Evolutionary conservation across 495 filamentous ascomycete genomes (phyloP).

Genomic region (Aspergillus ellipticus): DNA sequence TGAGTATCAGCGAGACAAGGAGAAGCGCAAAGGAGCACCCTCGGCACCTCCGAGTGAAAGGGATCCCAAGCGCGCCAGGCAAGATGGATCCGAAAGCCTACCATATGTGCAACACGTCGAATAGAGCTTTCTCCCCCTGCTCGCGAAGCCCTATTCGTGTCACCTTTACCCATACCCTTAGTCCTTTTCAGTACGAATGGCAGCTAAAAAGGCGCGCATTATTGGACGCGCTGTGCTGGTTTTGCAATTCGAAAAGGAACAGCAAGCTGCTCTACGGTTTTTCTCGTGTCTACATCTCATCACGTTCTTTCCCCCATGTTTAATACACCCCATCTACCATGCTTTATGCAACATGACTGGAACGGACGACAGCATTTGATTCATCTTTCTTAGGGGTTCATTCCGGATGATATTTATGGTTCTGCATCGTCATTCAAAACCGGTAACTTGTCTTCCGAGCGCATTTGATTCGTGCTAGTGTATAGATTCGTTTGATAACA

Average conservation of each 20-base stretch:
- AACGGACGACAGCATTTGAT: slow-evolving; percentile 2
- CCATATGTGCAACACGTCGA: slow-evolving; percentile 2
- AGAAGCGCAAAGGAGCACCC: slow-evolving; percentile 42
- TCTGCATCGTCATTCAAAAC: not conserved
- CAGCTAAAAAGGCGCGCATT: not conserved
- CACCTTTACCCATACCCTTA: not conserved
- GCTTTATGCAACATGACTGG: not conserved
- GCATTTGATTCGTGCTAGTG: not conserved
- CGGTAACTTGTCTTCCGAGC: not conserved
- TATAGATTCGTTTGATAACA: not conserved
- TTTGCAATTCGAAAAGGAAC: not conserved
- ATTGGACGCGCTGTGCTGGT: not conserved
- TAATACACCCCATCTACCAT: not conserved
- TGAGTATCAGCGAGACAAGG: slow-evolving; percentile 52
- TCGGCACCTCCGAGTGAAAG: slow-evolving; percentile 31
- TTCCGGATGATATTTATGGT: not conserved
- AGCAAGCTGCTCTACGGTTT: not conserved
- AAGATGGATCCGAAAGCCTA: slow-evolving; percentile 15
- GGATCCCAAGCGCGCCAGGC: slow-evolving; percentile 36
- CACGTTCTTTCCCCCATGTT: not conserved
- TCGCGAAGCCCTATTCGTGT: not conserved
- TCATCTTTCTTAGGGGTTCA: not conserved
- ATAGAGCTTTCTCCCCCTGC: not conserved
- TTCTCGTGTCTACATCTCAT: not conserved
- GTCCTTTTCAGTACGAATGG: not conserved